These are phyloP conservation scores for Phaeosphaeriaceae sp. DNA, from an alignment of 2,329 filamentous ascomycete genomes.

Conservation along the genomic window DNA sequence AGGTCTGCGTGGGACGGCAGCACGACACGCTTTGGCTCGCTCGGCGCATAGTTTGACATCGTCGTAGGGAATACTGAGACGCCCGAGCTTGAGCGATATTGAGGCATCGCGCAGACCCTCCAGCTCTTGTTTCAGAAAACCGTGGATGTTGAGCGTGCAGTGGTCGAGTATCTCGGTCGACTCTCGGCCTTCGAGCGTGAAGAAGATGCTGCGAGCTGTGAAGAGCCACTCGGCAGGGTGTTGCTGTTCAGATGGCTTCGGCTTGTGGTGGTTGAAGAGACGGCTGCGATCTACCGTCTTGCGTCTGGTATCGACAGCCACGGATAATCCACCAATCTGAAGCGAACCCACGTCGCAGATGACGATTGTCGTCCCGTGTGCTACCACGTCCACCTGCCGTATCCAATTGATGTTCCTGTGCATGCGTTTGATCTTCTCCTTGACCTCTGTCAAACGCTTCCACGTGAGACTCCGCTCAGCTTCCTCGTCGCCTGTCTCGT, in stretches of 20 bases:
- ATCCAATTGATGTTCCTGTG: conserved; percentile 90
- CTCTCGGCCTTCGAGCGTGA: conserved; percentile 84
- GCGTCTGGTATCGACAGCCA: conserved; percentile 88
- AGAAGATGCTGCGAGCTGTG: conserved; percentile 82
- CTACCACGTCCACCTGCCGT: conserved; percentile 86
- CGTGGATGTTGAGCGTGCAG: conserved; percentile 87
- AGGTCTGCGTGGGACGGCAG: conserved; percentile 17
- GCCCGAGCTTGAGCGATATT: conserved; percentile 87
- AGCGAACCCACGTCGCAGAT: conserved; percentile 83
- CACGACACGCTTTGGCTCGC: conserved; percentile 60
- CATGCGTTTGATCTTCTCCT: conserved; percentile 85
- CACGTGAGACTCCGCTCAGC: conserved; percentile 74
- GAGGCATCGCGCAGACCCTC: conserved; percentile 91
- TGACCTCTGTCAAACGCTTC: conserved; percentile 78
- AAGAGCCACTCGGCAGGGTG: conserved; percentile 93
- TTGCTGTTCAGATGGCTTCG: conserved; percentile 63
- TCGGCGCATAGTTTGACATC: conserved; percentile 74
- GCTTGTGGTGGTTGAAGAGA: conserved; percentile 75
- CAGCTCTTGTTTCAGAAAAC: conserved; percentile 82
- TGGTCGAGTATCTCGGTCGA: conserved; percentile 89
- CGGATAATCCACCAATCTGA: conserved; percentile 82
- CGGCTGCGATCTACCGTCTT: conserved; percentile 92
- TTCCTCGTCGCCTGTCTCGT: conserved; percentile 42
- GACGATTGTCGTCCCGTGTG: conserved; percentile 78
- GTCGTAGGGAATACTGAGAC: conserved; percentile 89